These are phyloP conservation scores for Pleurotus tuoliensis DNA, from an alignment of 768 basidiomycete genomes.

Conservation along the genomic window DNA sequence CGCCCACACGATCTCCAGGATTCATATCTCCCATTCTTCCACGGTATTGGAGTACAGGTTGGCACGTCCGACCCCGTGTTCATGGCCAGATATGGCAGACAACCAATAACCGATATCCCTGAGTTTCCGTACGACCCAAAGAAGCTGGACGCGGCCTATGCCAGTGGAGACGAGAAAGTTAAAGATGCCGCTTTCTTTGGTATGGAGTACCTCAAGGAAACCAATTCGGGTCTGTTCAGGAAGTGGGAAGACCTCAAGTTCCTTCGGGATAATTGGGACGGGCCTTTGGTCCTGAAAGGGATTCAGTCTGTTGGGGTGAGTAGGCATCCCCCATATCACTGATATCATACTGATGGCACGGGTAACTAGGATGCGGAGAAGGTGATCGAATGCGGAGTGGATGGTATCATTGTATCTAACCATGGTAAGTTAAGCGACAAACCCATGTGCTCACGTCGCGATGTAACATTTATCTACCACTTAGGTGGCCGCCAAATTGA, in stretches of 20 bases:
- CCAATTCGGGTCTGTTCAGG: conserved; percentile 57
- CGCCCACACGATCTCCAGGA: conserved; percentile 69
- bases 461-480: not conserved
- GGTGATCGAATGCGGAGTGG: conserved; percentile 57
- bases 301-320: conserved; percentile 55
- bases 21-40: conserved; percentile 61
- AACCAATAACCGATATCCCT: conserved; percentile 38
- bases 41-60: conserved; percentile 64
- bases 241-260: conserved; percentile 72
- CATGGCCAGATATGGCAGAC: conserved; percentile 52
- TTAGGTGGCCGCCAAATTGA: conserved; percentile 74
- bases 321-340: too few relatives aligned
- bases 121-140: conserved; percentile 58
- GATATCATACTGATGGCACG: not conserved
- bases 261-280: conserved; percentile 71
- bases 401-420: conserved; percentile 80
- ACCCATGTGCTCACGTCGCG: not conserved
- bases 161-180: conserved; percentile 44
- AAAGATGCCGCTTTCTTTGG: conserved; percentile 44
- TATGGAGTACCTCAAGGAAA: conserved; percentile 57
- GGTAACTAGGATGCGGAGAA: conserved; percentile 57
- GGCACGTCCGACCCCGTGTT: conserved; percentile 76
- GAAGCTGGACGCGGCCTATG: conserved; percentile 36
- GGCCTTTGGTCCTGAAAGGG: conserved; percentile 74
- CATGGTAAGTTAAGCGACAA: conserved; percentile 45